Percentiles rank a stretch among this genome's conserved stretches.
phyloP scores from a whole-genome alignment of 331 rosid species.

The Rosa hybrid region DNA sequence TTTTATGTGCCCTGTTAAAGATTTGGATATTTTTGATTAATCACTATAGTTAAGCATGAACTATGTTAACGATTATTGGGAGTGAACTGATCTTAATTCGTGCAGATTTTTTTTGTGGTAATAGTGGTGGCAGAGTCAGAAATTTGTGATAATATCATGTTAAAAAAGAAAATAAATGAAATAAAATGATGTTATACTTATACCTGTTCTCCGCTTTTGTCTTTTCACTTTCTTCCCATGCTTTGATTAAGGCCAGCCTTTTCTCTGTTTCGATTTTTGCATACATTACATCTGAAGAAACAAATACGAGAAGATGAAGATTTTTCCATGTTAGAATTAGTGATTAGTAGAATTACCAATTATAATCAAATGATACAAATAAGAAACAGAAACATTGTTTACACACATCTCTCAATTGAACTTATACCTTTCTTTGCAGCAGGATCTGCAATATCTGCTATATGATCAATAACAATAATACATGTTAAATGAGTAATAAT shows the following conservation, averaged over 20 bases:
- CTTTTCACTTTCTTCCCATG: constrained; percentile 97
- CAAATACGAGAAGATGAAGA: constrained; percentile 7
- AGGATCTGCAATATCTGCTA: constrained; percentile 46
- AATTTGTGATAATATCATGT: neutral
- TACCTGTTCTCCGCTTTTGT: constrained; percentile 81
- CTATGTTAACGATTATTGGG: neutral
- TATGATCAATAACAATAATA: neutral
- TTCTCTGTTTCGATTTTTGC: constrained; percentile 66
- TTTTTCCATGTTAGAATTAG: neutral
- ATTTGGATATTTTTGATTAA: neutral
- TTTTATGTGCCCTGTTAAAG: constrained; percentile 64
- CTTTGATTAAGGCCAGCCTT: constrained; percentile 76
- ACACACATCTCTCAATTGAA: constrained; percentile 43
- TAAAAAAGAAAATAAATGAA: neutral
- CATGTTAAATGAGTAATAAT: neutral
- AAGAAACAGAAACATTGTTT: neutral
- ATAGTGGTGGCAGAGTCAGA: neutral
- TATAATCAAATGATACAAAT: neutral
- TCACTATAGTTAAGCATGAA: neutral
- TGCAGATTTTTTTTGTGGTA: neutral
- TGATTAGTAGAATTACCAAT: neutral
- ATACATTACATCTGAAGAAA: constrained; percentile 46
- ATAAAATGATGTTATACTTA: constrained; percentile 1
- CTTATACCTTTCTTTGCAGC: constrained; percentile 28
- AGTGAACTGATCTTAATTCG: neutral